Conservation (phyloP, 176 grass and related monocot genomes). For the Olyra latifolia region DNA sequence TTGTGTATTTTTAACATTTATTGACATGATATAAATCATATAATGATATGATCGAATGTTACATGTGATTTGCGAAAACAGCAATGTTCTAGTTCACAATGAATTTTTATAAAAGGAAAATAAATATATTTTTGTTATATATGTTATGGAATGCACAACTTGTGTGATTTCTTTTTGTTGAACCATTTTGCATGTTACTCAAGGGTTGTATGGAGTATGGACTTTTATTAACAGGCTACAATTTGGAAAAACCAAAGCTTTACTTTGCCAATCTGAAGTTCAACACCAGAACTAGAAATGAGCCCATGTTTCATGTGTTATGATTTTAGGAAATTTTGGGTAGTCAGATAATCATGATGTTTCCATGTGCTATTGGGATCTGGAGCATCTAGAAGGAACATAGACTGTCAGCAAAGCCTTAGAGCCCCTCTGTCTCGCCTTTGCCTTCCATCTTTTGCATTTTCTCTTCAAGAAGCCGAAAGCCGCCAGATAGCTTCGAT, state of each 20-base stretch:
- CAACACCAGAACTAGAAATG: background rate
- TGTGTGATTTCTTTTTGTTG: background rate
- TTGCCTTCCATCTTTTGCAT: too few relatives aligned
- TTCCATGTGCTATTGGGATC: background rate
- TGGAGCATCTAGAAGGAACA: background rate
- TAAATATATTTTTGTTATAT: background rate
- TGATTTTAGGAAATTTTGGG: background rate
- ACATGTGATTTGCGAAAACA: background rate
- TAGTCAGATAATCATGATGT: background rate
- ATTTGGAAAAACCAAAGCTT: background rate
- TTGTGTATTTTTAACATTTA: background rate
- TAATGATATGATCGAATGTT: background rate
- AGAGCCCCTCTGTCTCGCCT: too few relatives aligned
- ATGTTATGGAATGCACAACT: background rate
- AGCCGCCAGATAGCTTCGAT: too few relatives aligned
- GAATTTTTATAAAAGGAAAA: background rate
- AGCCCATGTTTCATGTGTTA: background rate
- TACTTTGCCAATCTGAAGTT: background rate
- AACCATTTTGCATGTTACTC: background rate
- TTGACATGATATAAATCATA: background rate
- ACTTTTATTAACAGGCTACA: background rate
- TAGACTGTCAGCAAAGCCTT: background rate
- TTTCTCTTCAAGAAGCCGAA: too few relatives aligned
- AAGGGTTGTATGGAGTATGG: background rate
- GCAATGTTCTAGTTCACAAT: background rate